These are phyloP conservation scores for Moesziomyces antarcticus DNA, from an alignment of 1,284 basidiomycete species.

Conservation along the genomic window DNA sequence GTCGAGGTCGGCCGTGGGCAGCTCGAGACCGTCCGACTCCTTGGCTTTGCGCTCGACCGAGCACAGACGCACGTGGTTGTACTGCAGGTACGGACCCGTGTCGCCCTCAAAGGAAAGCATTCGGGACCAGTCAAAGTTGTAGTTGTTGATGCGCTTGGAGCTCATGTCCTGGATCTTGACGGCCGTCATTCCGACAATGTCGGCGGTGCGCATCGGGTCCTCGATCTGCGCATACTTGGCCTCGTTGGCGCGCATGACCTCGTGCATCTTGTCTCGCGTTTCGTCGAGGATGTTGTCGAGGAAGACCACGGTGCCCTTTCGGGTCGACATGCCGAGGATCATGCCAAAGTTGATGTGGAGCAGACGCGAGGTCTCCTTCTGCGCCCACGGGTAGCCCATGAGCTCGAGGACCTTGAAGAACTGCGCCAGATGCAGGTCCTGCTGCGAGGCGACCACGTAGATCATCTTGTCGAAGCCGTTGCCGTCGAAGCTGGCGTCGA, in stretches of 20 bases:
- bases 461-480: conserved; percentile 92
- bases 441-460: conserved; percentile 93
- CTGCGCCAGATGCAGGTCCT: conserved; percentile 90
- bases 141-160: conserved; percentile 96
- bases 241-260: conserved; percentile 94
- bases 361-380: conserved; percentile 72
- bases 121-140: conserved; percentile 92
- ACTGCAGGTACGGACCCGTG: conserved; percentile 77
- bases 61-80: conserved; percentile 92
- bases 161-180: conserved; percentile 99
- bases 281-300: conserved; percentile 92
- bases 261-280: conserved; percentile 90
- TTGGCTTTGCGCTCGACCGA: conserved; percentile 91
- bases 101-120: conserved; percentile 98
- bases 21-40: conserved; percentile 76
- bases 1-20: conserved; percentile 75
- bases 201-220: conserved; percentile 83
- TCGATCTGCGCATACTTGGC: conserved; percentile 90
- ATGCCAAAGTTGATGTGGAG: conserved; percentile 92
- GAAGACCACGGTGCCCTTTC: conserved; percentile 96
- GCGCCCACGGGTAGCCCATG: conserved; percentile 88
- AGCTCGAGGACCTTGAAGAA: conserved; percentile 94
- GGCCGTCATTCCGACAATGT: conserved; percentile 91
- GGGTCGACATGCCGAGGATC: conserved; percentile 96
- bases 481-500: conserved; percentile 71